Evolutionary conservation across 2,329 filamentous ascomycete genomes (phyloP).

Genomic region (Sphaerulina musiva): DNA sequence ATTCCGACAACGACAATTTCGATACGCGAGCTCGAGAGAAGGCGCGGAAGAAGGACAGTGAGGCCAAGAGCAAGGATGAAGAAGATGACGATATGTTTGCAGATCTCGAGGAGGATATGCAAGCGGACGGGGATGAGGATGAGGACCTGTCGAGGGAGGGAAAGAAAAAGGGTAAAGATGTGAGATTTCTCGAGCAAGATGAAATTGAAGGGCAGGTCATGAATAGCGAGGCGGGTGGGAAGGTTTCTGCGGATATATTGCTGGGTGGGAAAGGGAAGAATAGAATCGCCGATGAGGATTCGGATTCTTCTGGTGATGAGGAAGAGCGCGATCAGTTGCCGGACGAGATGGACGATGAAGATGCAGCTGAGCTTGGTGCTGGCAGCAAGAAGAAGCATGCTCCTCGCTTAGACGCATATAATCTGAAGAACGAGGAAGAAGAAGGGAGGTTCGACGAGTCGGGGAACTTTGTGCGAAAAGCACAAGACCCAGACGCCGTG

Average conservation of each 20-base stretch:
- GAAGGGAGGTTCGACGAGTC: slow-evolving; percentile 86
- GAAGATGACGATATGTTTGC: slow-evolving; percentile 80
- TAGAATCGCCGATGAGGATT: slow-evolving; percentile 33
- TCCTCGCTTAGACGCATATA: slow-evolving; percentile 92
- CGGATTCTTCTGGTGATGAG: slow-evolving; percentile 47
- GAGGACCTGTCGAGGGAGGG: slow-evolving; percentile 47
- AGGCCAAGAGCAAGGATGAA: slow-evolving; percentile 50
- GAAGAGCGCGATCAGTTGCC: slow-evolving; percentile 59
- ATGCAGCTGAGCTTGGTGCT: slow-evolving; percentile 85
- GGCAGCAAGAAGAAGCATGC: slow-evolving; percentile 89
- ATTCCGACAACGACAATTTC: slow-evolving; percentile 86
- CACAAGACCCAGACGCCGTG: slow-evolving; percentile 76
- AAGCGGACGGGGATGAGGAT: slow-evolving; percentile 45
- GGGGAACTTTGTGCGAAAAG: slow-evolving; percentile 88
- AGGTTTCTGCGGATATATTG: slow-evolving; percentile 55
- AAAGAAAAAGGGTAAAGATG: slow-evolving; percentile 54
- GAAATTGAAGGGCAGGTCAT: slow-evolving; percentile 76
- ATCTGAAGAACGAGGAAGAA: slow-evolving; percentile 82
- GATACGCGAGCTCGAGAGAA: slow-evolving; percentile 54
- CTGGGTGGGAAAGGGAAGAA: slow-evolving; percentile 49
- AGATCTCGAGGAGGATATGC: slow-evolving; percentile 53
- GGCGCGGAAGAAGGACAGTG: slow-evolving; percentile 34
- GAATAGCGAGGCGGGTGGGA: slow-evolving; percentile 65
- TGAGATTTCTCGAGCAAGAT: slow-evolving; percentile 53
- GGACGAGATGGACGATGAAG: slow-evolving; percentile 54